These are phyloP conservation scores for Daldinia concentrica DNA, from an alignment of 495 filamentous ascomycete species.

Conservation along the genomic window DNA sequence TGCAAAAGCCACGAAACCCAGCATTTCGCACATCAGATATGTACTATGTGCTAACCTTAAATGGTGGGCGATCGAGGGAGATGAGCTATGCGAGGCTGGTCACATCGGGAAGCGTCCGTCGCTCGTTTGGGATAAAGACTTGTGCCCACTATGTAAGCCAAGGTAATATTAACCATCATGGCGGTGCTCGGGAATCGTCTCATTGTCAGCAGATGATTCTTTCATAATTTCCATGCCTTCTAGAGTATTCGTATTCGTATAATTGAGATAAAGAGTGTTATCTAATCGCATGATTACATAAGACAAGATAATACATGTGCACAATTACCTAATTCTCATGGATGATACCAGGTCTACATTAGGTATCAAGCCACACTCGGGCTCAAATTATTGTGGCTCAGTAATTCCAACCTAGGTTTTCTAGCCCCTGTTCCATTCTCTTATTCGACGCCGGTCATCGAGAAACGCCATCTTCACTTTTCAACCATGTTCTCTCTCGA, in stretches of 20 bases:
- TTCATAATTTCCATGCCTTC: conserved; percentile 14
- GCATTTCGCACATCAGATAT: not conserved
- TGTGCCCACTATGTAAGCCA: not conserved
- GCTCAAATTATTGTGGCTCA: not conserved
- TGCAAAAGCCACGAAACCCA: not conserved
- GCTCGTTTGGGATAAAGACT: not conserved
- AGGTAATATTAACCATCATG: not conserved
- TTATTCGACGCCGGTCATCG: not conserved
- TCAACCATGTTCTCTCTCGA: conserved; percentile 37
- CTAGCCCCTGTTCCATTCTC: not conserved
- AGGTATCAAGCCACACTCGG: not conserved
- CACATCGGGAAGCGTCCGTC: conserved; percentile 11
- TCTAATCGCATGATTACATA: not conserved
- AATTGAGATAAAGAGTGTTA: not conserved
- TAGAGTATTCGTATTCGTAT: not conserved
- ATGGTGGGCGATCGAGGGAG: conserved; percentile 14
- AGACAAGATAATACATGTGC: not conserved
- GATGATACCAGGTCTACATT: no score
- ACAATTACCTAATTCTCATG: no score
- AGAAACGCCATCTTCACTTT: not conserved
- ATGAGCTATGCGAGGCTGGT: conserved; percentile 22
- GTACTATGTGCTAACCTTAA: conserved; percentile 1
- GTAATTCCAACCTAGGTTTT: not conserved
- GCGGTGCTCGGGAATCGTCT: conserved; percentile 11
- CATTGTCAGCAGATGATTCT: conserved; percentile 31